A percentile compares a stretch with the other conserved stretches of the same genome.
These are phyloP conservation scores for Asterochloris erici DNA, from an alignment of 139 green algal genomes.

Conservation along the genomic window DNA sequence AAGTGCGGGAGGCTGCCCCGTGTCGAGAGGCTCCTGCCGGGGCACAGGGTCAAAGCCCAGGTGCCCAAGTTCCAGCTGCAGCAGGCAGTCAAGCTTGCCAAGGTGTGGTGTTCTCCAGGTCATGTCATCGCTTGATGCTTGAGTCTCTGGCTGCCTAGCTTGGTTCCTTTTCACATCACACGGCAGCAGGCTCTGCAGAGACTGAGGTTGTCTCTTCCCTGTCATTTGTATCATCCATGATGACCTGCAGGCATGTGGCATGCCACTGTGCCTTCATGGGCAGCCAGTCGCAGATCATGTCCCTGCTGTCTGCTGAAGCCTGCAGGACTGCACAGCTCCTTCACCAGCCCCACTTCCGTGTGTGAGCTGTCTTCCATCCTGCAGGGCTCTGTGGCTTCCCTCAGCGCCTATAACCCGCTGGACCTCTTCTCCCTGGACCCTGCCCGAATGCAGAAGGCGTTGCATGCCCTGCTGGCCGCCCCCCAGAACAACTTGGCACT, in stretches of 20 bases:
- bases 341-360: no score
- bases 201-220: background rate
- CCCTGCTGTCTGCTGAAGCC: background rate
- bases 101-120: no score
- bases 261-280: background rate
- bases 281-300: background rate
- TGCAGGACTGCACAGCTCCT: background rate
- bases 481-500: slow-evolving; percentile 80
- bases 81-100: slow-evolving; percentile 55
- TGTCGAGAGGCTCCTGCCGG: slow-evolving; percentile 10
- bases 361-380: background rate
- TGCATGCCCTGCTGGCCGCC: slow-evolving; percentile 34
- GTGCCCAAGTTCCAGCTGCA: slow-evolving; percentile 60
- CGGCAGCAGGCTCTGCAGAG: background rate
- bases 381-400: slow-evolving; percentile 31
- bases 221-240: background rate
- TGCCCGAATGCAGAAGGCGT: slow-evolving; percentile 28
- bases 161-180: background rate
- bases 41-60: slow-evolving; percentile 32
- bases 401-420: slow-evolving; percentile 65
- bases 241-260: background rate
- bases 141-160: background rate
- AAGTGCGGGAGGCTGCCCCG: slow-evolving; percentile 57
- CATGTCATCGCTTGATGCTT: no score
- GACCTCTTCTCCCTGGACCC: slow-evolving; percentile 72